Conservation (phyloP, 768 basidiomycete species). For the Trametes cinnabarina region DNA sequence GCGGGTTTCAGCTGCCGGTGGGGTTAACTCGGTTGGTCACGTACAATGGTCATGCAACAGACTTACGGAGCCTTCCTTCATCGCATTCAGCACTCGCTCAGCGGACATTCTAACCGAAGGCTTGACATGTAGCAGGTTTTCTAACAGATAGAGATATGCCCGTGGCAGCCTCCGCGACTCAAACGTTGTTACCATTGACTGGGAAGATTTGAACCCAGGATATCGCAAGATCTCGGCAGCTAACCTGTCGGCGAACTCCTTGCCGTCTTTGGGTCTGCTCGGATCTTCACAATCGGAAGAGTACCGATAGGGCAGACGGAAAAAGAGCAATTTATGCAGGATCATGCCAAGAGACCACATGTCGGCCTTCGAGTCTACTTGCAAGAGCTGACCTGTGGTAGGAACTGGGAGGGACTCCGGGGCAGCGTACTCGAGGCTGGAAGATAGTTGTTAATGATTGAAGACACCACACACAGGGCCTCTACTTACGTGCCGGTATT, state of each 20-base stretch:
- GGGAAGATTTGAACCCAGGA: constrained; percentile 63
- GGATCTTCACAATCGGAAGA: constrained; percentile 53
- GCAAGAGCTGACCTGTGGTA: constrained; percentile 59
- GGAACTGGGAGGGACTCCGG: constrained; percentile 82
- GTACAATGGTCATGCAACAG: too few relatives aligned
- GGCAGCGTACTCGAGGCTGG: constrained; percentile 80
- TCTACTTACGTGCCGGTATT: constrained; percentile 88
- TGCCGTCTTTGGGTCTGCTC: constrained; percentile 43
- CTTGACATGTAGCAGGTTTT: constrained; percentile 61
- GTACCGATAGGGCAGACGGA: constrained; percentile 81
- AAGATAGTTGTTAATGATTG: neutral
- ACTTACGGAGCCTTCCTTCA: constrained; percentile 73
- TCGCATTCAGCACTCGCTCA: constrained; percentile 66
- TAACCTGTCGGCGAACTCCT: constrained; percentile 64
- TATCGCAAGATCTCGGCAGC: constrained; percentile 75
- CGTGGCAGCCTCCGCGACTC: constrained; percentile 71
- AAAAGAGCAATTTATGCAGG: constrained; percentile 89
- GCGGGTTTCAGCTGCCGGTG: constrained; percentile 7
- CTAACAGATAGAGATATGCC: constrained; percentile 68
- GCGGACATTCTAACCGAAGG: constrained; percentile 67
- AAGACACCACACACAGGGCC: neutral
- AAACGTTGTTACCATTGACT: constrained; percentile 53
- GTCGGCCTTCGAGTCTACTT: constrained; percentile 85
- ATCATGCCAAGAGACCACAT: constrained; percentile 99
- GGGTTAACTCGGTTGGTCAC: too few relatives aligned